Conservation (phyloP, 2,329 filamentous ascomycete species). For the Aureobasidium pullulans region DNA sequence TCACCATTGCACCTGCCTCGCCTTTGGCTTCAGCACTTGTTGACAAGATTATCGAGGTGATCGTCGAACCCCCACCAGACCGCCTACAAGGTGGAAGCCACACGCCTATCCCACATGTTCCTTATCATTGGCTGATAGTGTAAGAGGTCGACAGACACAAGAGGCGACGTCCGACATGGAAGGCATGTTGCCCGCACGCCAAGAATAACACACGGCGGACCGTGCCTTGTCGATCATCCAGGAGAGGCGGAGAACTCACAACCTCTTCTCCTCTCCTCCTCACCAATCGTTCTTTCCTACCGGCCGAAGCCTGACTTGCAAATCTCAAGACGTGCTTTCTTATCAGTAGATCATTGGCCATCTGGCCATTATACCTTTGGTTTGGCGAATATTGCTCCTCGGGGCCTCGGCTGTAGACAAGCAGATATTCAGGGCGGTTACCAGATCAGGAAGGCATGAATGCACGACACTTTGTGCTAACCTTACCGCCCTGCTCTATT, state of each 20-base stretch:
- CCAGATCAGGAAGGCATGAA: constrained; percentile 5
- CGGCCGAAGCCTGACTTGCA: constrained; percentile 3
- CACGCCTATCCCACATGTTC: neutral
- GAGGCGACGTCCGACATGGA: constrained; percentile 10
- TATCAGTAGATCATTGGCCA: constrained; percentile 7
- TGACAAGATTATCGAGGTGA: neutral
- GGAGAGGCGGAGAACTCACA: neutral
- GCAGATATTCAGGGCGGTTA: constrained; percentile 1
- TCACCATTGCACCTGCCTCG: neutral
- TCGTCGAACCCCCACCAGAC: neutral
- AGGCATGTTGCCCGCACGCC: neutral
- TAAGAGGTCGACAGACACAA: neutral
- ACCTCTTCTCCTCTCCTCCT: neutral
- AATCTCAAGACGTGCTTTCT: neutral
- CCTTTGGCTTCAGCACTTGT: neutral
- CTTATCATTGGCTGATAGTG: constrained; percentile 11
- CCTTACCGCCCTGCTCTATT: neutral
- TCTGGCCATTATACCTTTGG: neutral
- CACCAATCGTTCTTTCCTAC: neutral
- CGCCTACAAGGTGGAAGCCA: neutral
- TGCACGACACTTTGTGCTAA: constrained; percentile 9
- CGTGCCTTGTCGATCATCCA: constrained; percentile 4
- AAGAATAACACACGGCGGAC: constrained; percentile 2
- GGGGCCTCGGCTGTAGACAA: neutral
- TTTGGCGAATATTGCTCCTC: neutral